phyloP scores from a whole-genome alignment of 1,284 basidiomycete genomes.

The Athelia psychrophila region DNA sequence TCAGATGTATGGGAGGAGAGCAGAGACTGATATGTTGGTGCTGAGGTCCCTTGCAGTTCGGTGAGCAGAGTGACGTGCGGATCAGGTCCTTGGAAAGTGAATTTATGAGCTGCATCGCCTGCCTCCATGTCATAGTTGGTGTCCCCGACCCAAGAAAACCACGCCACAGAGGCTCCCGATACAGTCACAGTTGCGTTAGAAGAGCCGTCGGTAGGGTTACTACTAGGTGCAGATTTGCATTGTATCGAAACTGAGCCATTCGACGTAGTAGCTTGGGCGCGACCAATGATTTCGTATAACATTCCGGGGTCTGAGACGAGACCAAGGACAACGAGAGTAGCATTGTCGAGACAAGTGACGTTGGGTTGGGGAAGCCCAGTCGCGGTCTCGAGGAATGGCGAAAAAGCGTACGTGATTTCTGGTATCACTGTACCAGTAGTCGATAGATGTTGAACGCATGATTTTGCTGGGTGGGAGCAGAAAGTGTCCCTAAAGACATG shows the following conservation, averaged over 20 bases:
- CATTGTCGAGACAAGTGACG: conserved; percentile 55
- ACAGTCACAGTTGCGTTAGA: conserved; percentile 57
- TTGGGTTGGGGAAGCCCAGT: conserved; percentile 51
- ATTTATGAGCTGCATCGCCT: conserved; percentile 51
- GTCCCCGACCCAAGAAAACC: conserved; percentile 68
- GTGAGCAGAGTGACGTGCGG: conserved; percentile 49
- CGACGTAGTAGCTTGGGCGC: conserved; percentile 23
- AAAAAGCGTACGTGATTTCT: conserved; percentile 49
- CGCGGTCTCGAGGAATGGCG: conserved; percentile 40
- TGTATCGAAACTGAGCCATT: background rate
- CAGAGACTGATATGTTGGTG: conserved; percentile 30
- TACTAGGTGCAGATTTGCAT: conserved; percentile 8
- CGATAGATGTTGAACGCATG: conserved; percentile 56
- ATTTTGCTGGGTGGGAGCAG: conserved; percentile 61
- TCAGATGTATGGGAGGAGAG: conserved; percentile 50
- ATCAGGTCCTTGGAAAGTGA: conserved; percentile 61
- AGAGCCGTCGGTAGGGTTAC: conserved; percentile 21
- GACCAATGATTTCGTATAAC: conserved; percentile 65
- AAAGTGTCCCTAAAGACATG: conserved; percentile 53
- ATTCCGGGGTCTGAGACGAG: conserved; percentile 54
- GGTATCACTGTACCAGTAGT: conserved; percentile 30
- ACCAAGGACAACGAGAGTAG: conserved; percentile 56
- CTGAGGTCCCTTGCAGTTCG: conserved; percentile 27
- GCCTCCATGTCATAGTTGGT: conserved; percentile 66
- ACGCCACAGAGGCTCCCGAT: conserved; percentile 40